A percentile compares a stretch with the other conserved stretches of the same genome.
Evolutionary conservation across 768 basidiomycete species (phyloP).

Genomic region (Naematelia aurantialba): DNA sequence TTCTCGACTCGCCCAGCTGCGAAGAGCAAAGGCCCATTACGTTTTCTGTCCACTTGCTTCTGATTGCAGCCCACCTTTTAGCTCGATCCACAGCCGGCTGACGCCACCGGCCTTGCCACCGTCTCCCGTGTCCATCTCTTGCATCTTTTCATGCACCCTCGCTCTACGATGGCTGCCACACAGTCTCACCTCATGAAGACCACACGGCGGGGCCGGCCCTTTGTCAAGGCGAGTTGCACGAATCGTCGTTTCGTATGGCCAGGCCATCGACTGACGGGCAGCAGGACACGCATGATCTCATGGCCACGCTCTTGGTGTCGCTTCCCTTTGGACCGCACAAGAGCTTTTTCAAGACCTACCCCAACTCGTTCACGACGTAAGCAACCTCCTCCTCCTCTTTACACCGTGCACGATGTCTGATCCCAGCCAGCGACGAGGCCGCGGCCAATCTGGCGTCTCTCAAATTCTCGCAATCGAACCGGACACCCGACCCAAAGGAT

Average conservation of each 20-base stretch:
- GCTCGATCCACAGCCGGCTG: too few relatives aligned
- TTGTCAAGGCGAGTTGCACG: constrained; percentile 67
- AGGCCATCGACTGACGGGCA: background rate
- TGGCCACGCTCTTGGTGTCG: constrained; percentile 92
- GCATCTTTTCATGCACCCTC: too few relatives aligned
- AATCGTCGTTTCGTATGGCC: background rate
- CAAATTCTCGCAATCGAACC: constrained; percentile 98
- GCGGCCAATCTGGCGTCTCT: constrained; percentile 86
- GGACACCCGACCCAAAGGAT: constrained; percentile 96
- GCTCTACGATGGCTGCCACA: background rate
- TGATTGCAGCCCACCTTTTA: too few relatives aligned
- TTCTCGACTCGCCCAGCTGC: too few relatives aligned
- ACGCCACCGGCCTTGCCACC: background rate
- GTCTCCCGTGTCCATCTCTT: background rate
- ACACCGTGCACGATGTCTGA: too few relatives aligned
- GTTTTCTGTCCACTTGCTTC: background rate
- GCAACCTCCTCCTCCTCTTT: too few relatives aligned
- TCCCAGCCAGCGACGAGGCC: constrained; percentile 73
- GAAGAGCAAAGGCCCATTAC: too few relatives aligned
- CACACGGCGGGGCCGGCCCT: constrained; percentile 89
- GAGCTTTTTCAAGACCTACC: constrained; percentile 92
- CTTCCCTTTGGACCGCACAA: constrained; percentile 82
- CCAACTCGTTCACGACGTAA: constrained; percentile 92
- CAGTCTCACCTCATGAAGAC: constrained; percentile 96
- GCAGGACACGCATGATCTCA: constrained; percentile 96